phyloP scores from a whole-genome alignment of 257 asterid genomes.

The Penstemon newberryi region DNA sequence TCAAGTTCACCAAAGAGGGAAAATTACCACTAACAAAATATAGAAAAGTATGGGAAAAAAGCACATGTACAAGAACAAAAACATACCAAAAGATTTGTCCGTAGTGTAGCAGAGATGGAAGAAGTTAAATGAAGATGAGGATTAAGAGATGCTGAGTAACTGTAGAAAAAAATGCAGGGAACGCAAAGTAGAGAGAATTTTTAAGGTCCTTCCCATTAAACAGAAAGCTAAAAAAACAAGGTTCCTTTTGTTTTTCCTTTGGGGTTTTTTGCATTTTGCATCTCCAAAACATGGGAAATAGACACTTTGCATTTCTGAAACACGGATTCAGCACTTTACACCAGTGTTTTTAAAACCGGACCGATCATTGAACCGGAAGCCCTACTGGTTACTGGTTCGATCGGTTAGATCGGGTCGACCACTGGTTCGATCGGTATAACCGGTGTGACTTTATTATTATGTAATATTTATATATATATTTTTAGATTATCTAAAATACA shows the following conservation, averaged over 20 bases:
- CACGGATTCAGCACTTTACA: no score
- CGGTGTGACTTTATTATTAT: no score
- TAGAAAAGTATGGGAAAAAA: neutral
- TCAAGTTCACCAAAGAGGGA: neutral
- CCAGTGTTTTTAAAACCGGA: no score
- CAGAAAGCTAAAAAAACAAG: slow-evolving; percentile 40
- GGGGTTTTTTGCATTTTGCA: neutral
- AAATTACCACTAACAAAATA: no score
- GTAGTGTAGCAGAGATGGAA: neutral
- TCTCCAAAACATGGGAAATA: no score
- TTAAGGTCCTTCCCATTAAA: slow-evolving; percentile 58
- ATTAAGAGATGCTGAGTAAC: slow-evolving; percentile 17
- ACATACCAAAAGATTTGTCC: neutral
- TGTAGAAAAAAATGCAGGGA: slow-evolving; percentile 32
- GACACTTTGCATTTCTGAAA: no score
- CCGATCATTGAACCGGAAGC: no score
- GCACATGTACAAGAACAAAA: neutral
- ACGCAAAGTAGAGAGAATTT: slow-evolving; percentile 43
- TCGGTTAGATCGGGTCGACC: no score
- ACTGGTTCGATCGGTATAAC: no score
- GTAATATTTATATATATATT: no score
- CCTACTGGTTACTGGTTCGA: no score
- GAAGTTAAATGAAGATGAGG: slow-evolving; percentile 21
- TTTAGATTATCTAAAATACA: no score
- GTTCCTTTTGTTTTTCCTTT: slow-evolving; percentile 23